phyloP scores from a whole-genome alignment of 129 eudicot species.

The Flaveria bidentis region DNA sequence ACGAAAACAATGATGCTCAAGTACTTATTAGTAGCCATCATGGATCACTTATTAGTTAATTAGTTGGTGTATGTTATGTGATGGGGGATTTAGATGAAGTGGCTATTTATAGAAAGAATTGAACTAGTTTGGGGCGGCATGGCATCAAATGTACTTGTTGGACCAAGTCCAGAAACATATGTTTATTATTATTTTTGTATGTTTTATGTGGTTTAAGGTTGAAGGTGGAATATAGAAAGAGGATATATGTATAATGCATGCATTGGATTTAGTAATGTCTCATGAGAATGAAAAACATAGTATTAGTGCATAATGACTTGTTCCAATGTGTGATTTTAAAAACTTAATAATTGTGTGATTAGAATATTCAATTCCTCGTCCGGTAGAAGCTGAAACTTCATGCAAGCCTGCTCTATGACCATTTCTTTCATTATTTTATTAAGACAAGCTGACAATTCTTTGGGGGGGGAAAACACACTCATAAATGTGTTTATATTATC shows the following conservation, averaged over 20 bases:
- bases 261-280: background rate
- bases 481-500: background rate
- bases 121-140: background rate
- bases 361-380: background rate
- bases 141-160: constrained; percentile 9
- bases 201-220: background rate
- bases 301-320: background rate
- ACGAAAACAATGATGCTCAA: constrained; percentile 7
- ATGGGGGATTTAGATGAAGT: background rate
- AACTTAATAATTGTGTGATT: background rate
- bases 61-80: background rate
- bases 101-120: background rate
- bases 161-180: background rate
- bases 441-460: constrained; percentile 2
- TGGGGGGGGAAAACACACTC: background rate
- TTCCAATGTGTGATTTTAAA: background rate
- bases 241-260: background rate
- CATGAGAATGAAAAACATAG: background rate
- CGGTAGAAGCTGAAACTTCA: background rate
- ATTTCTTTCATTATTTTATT: background rate
- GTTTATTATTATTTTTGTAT: background rate
- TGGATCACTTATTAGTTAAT: background rate
- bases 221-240: background rate
- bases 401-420: constrained; percentile 8
- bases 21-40: constrained; percentile 16